Evolutionary conservation across 768 basidiomycete genomes (phyloP).

Genomic region (Mycena alexandri): DNA sequence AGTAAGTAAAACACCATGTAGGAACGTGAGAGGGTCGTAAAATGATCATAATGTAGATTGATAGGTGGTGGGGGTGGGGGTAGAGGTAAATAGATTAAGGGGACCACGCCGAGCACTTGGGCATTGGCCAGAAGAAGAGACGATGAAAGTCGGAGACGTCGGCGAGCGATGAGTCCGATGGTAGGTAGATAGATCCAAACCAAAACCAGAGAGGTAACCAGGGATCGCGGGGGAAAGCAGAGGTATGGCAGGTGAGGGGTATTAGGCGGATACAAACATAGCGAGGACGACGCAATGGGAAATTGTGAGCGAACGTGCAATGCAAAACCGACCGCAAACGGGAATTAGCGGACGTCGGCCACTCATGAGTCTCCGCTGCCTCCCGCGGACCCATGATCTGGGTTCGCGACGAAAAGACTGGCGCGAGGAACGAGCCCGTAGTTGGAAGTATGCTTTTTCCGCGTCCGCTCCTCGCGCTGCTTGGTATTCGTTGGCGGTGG

Average conservation of each 20-base stretch:
- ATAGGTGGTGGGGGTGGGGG: background rate
- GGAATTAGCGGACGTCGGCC: background rate
- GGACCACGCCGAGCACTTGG: constrained; percentile 38
- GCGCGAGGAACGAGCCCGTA: constrained; percentile 77
- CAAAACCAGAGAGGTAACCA: constrained; percentile 21
- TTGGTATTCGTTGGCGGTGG: constrained; percentile 53
- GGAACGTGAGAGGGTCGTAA: constrained; percentile 25
- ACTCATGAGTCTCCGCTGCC: constrained; percentile 28
- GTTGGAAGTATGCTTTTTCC: constrained; percentile 53
- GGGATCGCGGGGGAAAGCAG: constrained; percentile 14
- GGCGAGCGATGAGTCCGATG: constrained; percentile 31
- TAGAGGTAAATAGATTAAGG: constrained; percentile 9
- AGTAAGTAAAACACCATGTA: background rate
- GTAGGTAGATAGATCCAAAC: constrained; percentile 17
- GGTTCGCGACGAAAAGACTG: constrained; percentile 82
- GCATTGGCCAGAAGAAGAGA: constrained; percentile 12
- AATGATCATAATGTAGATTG: constrained; percentile 27
- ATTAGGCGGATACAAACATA: constrained; percentile 14
- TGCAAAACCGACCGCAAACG: constrained; percentile 6
- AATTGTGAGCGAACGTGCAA: constrained; percentile 1
- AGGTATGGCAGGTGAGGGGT: constrained; percentile 3
- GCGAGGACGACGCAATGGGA: background rate
- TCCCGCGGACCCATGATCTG: constrained; percentile 55
- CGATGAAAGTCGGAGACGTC: constrained; percentile 22
- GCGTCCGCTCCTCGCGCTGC: constrained; percentile 56